Percentiles rank a stretch among this genome's conserved stretches.
Evolutionary conservation across 352 stramenopile genomes (phyloP).

Genomic region (Pythium scleroteichum): DNA sequence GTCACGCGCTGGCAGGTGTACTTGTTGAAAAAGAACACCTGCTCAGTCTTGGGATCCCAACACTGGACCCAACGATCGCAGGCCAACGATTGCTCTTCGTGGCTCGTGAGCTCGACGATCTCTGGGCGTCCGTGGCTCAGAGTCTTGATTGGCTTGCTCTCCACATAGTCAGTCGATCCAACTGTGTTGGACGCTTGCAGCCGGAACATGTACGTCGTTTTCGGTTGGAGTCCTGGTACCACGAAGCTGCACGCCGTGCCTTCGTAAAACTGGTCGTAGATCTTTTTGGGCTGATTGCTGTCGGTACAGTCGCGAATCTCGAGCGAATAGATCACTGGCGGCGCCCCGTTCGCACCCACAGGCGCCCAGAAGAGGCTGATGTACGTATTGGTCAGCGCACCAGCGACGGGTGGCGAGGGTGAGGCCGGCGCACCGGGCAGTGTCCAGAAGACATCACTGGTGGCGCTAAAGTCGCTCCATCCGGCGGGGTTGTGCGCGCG

Average conservation of each 20-base stretch:
- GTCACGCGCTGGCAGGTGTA: conserved; percentile 73
- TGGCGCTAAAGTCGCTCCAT: conserved; percentile 66
- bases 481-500: conserved; percentile 58
- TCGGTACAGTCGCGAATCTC: conserved; percentile 48
- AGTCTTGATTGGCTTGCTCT: conserved; percentile 61
- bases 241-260: conserved; percentile 68
- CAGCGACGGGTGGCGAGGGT: conserved; percentile 49
- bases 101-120: conserved; percentile 65
- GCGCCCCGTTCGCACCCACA: conserved; percentile 54
- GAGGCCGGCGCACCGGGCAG: conserved; percentile 48
- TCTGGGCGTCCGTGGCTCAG: conserved; percentile 58
- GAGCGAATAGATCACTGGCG: conserved; percentile 60
- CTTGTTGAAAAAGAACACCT: conserved; percentile 91
- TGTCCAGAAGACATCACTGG: conserved; percentile 58
- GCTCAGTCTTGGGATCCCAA: conserved; percentile 83
- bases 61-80: conserved; percentile 86
- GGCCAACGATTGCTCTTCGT: conserved; percentile 47
- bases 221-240: conserved; percentile 41
- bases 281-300: neutral
- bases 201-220: conserved; percentile 63
- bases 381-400: conserved; percentile 65
- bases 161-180: conserved; percentile 57
- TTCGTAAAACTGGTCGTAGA: conserved; percentile 57
- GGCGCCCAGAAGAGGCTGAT: conserved; percentile 73
- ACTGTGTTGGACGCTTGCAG: conserved; percentile 72